A percentile compares a stretch with the other conserved stretches of the same genome.
Conservation (phyloP, 768 basidiomycete species). For the Phlebiopsis flavidoalba region DNA sequence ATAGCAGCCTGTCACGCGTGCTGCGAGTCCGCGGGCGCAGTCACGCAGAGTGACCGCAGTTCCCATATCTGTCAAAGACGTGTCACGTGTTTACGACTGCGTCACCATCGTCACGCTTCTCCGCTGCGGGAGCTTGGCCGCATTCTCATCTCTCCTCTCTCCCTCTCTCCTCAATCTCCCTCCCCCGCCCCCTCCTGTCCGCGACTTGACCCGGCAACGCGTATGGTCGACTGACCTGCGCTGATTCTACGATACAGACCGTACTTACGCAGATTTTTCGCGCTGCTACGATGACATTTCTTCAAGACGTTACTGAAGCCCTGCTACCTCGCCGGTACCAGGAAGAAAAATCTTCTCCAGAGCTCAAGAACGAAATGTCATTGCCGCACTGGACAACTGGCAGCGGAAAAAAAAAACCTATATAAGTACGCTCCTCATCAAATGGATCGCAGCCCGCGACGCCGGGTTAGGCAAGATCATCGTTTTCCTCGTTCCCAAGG, state of each 20-base stretch:
- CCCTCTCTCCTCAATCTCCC: background rate
- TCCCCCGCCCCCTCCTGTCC: background rate
- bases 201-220: background rate
- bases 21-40: conserved; percentile 3
- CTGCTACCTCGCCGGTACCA: conserved; percentile 48
- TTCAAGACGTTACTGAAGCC: conserved; percentile 28
- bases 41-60: background rate
- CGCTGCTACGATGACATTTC: conserved; percentile 14
- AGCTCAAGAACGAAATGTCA: conserved; percentile 47
- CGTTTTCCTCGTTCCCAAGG: conserved; percentile 82
- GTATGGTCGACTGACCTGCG: background rate
- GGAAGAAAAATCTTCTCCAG: conserved; percentile 51
- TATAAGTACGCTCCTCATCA: conserved; percentile 61
- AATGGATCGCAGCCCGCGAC: conserved; percentile 60
- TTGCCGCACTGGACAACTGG: conserved; percentile 55
- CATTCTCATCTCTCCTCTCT: background rate
- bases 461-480: conserved; percentile 50
- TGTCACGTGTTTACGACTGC: background rate
- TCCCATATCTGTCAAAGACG: background rate
- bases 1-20: background rate
- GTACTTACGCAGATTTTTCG: background rate
- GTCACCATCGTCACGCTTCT: background rate
- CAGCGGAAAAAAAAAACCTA: conserved; percentile 60
- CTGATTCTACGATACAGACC: background rate
- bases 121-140: background rate